Base-by-base conservation (phyloP, 768 basidiomycete species). In the Trametes villosa region DNA sequence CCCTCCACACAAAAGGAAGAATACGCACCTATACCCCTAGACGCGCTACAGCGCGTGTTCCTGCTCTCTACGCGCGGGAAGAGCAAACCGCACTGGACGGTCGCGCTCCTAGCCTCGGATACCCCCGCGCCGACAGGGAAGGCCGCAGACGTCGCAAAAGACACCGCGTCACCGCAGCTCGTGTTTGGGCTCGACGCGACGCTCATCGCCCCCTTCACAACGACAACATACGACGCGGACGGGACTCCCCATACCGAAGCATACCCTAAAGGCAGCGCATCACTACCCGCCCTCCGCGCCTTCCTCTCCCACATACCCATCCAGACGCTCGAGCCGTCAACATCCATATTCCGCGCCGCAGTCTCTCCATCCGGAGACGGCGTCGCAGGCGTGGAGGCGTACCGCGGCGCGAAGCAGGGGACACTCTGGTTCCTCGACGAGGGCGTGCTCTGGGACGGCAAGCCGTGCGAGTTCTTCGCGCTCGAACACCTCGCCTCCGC, bases 381-480 rank as follows among this genome's bases (percentile, higher is more conserved):
- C 34, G 51, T 59, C 3, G 84, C 88, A 1, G 88, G 88, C 0
- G 74, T 89, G 26, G 84, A 88, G 56, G 88, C 88, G 6, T 86
- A 88, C 71, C 82, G 86, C 30, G 82, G 82, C n/a, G 89, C 89
- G 1, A 91, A 90, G 69, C 71, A 79, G 2, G 89, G 89, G 1
- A 86, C 79, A 46, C 74, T 92, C 40, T 89, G 89, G 86, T 92
- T 92, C 77, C 77, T 87, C 46, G 74, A 79, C 40, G 76, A 77
- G 24, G 91, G 89, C 7, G 79, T 92, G 17, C 78, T 92, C 9
- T 88, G 87, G 83, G 89, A 91, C 69, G 83, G 82, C 68, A 88
- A 88, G 63, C 89, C 89, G 2, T 90, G 87, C 67, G 87, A 90
- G 65, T 92, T 89, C 67, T 92, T 90, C 86, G 74, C 85, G 3